phyloP scores from a whole-genome alignment of 2,329 filamentous ascomycete species.

The Botrytis hyacinthi region DNA sequence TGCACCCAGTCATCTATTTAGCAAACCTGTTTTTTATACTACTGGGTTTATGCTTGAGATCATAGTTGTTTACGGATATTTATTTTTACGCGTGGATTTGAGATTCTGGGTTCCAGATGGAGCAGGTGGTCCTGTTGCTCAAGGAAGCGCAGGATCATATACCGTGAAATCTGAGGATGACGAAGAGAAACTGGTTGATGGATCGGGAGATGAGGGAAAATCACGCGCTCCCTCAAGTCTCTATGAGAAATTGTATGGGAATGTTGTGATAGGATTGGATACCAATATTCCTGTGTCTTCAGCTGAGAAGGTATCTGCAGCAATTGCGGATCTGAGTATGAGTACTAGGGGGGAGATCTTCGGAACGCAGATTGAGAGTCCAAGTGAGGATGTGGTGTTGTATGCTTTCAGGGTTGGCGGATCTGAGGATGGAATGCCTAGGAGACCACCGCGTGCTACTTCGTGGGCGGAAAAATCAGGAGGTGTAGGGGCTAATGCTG shows the following conservation, averaged over 20 bases:
- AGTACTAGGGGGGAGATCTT: background rate
- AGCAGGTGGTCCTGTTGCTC: background rate
- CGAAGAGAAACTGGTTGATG: background rate
- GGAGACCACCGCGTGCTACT: background rate
- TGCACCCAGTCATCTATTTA: background rate
- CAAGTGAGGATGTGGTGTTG: background rate
- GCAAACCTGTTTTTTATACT: background rate
- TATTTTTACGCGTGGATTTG: background rate
- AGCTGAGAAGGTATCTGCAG: background rate
- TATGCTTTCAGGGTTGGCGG: background rate
- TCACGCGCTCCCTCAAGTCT: background rate
- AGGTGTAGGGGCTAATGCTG: background rate
- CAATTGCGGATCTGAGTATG: background rate
- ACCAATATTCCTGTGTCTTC: background rate
- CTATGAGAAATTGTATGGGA: background rate
- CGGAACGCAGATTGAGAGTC: background rate
- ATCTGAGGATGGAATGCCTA: background rate
- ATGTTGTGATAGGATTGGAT: background rate
- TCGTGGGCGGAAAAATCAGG: background rate
- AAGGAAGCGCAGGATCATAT: conserved; percentile 42
- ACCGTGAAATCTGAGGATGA: conserved; percentile 31
- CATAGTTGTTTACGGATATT: background rate
- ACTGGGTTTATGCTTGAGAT: background rate
- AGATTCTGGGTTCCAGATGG: background rate
- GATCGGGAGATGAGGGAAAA: background rate